Percentiles rank a stretch among this genome's conserved stretches.
Conservation (phyloP, 1,139 yeast genomes). For the Eremothecium gossypii region DNA sequence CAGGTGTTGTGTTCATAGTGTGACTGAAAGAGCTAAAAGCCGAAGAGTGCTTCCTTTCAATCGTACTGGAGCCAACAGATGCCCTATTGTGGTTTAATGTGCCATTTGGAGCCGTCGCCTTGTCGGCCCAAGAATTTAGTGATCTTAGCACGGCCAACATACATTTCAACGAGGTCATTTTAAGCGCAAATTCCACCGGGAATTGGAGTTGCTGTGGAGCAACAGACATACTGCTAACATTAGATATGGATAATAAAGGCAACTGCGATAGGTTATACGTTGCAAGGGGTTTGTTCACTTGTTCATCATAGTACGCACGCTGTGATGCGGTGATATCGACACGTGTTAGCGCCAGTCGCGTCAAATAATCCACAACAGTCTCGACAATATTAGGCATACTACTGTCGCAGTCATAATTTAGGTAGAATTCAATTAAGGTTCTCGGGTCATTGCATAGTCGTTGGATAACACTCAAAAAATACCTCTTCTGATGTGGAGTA, state of each 20-base stretch:
- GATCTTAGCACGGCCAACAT: conserved; percentile 78
- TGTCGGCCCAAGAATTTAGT: conserved; percentile 80
- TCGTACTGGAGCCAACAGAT: conserved; percentile 16
- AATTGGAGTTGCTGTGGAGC: conserved; percentile 47
- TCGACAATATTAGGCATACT: conserved; percentile 81
- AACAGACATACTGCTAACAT: conserved; percentile 51
- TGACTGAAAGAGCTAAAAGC: conserved; percentile 18
- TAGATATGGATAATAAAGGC: conserved; percentile 67
- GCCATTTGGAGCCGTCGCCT: conserved; percentile 40
- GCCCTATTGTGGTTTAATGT: conserved; percentile 8
- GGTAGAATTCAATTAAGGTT: conserved; percentile 80
- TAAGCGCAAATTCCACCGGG: conserved; percentile 76
- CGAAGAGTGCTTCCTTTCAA: conserved; percentile 34
- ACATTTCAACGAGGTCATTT: conserved; percentile 71
- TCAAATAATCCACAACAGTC: conserved; percentile 64
- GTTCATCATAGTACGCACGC: conserved; percentile 55
- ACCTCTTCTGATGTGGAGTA: conserved; percentile 85
- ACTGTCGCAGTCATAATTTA: conserved; percentile 91
- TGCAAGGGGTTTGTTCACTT: conserved; percentile 51
- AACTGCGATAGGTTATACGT: conserved; percentile 66
- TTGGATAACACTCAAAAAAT: conserved; percentile 67
- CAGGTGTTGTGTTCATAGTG: conserved; percentile 1
- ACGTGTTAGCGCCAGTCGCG: conserved; percentile 61
- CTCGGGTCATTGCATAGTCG: conserved; percentile 83
- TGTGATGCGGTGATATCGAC: conserved; percentile 68